Base-by-base conservation (phyloP, 257 asterid genomes). In the Fraxinus americana region DNA sequence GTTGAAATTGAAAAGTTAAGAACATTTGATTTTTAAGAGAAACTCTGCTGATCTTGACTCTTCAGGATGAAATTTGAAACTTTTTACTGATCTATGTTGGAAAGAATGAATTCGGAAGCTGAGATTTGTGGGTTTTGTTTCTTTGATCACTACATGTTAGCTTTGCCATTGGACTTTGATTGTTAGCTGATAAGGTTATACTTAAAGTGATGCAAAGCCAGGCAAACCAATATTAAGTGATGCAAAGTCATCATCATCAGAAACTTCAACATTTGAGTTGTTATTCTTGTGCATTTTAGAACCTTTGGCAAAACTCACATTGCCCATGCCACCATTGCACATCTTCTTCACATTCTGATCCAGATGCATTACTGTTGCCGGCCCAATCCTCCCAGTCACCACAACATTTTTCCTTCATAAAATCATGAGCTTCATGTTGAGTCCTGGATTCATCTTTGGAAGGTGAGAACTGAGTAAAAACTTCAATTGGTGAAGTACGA, bases 241-340 rank as follows among this genome's bases (percentile, higher is more conserved):
- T 57, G 74, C 80, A 67, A 8, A 61, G 50, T 41, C 80, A 6
- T 82, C 85, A 48, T 77, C 92, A 39, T 85, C 87, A 9, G 92
- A 77, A 57, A n/a, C 76, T 36, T 83, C 88, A 32, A 10, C 67
- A 72, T 81, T 82, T 34, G 38, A 73, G 83, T 69, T 59, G 3
- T 77, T 48, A 43, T 82, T 86, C 81, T 77, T 87, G 59, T 23
- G 70, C 25, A 54, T 69, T 73, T 74, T 85, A 66, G 76, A 78
- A 30, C 74, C 65, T 79, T 74, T 88, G 43, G 79, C 68, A 39
- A 69, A 65, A 43, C 85, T 87, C 35, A 88, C 36, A 80, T 93
- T 95, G 23, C 99, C 99, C 54, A 89, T 79, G 80, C 97, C 96
- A 21, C 99, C 99, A 35, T 83, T 86, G 88, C 30, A 7, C 61